These are phyloP conservation scores for Aspergillus tamarii DNA, from an alignment of 2,329 filamentous ascomycete genomes.

Conservation along the genomic window DNA sequence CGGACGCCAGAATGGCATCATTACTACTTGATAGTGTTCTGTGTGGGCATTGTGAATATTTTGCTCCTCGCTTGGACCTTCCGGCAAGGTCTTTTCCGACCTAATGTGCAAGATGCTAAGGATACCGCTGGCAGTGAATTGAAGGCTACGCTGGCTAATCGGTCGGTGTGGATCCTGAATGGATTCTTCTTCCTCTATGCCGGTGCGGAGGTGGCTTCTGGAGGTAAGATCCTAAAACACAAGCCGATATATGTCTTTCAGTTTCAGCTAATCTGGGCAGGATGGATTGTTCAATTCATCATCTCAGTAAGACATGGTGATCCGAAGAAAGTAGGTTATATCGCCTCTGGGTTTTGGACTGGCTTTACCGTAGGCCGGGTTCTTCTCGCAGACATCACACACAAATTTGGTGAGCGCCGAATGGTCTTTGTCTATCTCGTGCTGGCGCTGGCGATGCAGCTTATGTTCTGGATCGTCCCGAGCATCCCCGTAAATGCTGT, in stretches of 20 bases:
- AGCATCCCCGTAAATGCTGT: constrained; percentile 27
- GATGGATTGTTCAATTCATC: constrained; percentile 30
- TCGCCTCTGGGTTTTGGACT: constrained; percentile 28
- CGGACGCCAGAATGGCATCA: constrained; percentile 25
- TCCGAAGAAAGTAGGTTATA: constrained; percentile 27
- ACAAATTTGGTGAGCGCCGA: constrained; percentile 26
- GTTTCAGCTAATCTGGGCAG: constrained; percentile 9
- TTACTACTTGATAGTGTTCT: constrained; percentile 26
- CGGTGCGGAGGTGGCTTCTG: constrained; percentile 27
- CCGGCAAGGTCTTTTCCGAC: constrained; percentile 23
- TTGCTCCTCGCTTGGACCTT: constrained; percentile 23
- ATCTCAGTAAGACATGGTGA: constrained; percentile 27
- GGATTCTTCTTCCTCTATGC: constrained; percentile 31
- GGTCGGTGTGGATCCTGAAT: constrained; percentile 27
- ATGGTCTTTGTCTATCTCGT: constrained; percentile 27
- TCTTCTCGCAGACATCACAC: constrained; percentile 27
- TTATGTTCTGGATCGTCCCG: constrained; percentile 29
- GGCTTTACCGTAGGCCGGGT: constrained; percentile 28
- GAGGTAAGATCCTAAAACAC: constrained; percentile 17
- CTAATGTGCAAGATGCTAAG: constrained; percentile 24
- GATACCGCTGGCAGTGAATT: constrained; percentile 24
- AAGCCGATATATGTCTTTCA: background rate
- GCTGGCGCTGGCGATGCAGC: constrained; percentile 23
- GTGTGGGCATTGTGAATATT: constrained; percentile 21
- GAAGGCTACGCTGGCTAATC: constrained; percentile 22